A percentile compares a stretch with the other conserved stretches of the same genome.
Evolutionary conservation across 441 rosid species (phyloP).

Genomic region (Populus hybrid): DNA sequence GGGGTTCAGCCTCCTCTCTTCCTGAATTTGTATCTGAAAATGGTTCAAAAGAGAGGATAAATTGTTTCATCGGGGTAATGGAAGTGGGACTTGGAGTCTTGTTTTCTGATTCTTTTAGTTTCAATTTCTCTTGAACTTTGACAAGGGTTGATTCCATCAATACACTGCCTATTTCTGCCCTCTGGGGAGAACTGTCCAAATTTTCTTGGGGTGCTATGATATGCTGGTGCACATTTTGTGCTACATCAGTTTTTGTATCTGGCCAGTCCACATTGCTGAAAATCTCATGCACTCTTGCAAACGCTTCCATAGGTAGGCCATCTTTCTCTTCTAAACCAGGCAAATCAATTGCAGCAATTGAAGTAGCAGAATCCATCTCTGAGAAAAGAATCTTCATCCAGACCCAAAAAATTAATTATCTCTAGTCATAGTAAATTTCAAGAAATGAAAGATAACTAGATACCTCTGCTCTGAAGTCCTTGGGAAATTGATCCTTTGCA

Average conservation of each 20-base stretch:
- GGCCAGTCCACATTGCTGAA: slow-evolving; percentile 64
- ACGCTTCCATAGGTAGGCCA: slow-evolving; percentile 79
- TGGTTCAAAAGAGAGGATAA: not conserved
- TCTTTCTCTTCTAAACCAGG: slow-evolving; percentile 64
- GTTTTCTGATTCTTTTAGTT: slow-evolving; percentile 32
- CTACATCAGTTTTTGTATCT: slow-evolving; percentile 57
- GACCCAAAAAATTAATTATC: slow-evolving; percentile 26
- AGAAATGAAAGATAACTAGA: slow-evolving; percentile 7
- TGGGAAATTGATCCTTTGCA: slow-evolving; percentile 63
- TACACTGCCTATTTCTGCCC: slow-evolving; percentile 33
- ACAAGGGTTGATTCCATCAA: slow-evolving; percentile 36
- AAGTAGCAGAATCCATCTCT: slow-evolving; percentile 63
- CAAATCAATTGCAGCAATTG: slow-evolving; percentile 49
- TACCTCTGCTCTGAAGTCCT: slow-evolving; percentile 91
- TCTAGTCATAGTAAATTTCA: slow-evolving; percentile 11
- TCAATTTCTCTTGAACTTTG: slow-evolving; percentile 39
- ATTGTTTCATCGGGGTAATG: slow-evolving; percentile 27
- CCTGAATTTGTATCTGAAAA: not conserved
- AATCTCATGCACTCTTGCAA: slow-evolving; percentile 73
- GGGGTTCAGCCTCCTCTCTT: slow-evolving; percentile 36
- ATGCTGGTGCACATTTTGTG: slow-evolving; percentile 55
- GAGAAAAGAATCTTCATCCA: slow-evolving; percentile 76
- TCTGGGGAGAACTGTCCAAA: slow-evolving; percentile 40
- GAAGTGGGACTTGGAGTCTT: slow-evolving; percentile 24
- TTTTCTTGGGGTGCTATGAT: slow-evolving; percentile 49